phyloP scores from a whole-genome alignment of 2,329 filamentous ascomycete genomes.

The Aureobasidium sp. region DNA sequence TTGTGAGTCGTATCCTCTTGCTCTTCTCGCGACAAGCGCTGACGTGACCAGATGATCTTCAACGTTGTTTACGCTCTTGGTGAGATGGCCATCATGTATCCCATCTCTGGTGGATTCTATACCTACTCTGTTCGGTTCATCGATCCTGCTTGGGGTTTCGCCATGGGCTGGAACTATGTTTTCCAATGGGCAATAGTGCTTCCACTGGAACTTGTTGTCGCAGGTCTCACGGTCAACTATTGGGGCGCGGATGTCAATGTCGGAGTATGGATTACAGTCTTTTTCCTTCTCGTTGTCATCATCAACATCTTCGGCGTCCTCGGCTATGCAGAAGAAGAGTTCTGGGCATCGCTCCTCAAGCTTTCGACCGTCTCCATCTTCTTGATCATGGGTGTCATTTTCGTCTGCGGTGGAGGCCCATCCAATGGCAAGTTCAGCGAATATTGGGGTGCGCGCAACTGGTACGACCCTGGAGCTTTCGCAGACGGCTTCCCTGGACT shows the following conservation, averaged over 20 bases:
- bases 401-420: conserved; percentile 71
- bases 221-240: conserved; percentile 74
- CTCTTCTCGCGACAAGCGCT: neutral
- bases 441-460: conserved; percentile 54
- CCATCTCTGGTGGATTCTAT: conserved; percentile 85
- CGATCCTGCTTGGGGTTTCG: conserved; percentile 64
- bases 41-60: conserved; percentile 61
- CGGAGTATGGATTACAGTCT: conserved; percentile 75
- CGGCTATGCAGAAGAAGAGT: conserved; percentile 88
- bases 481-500: conserved; percentile 76
- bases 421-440: conserved; percentile 20
- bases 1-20: conserved; percentile 22
- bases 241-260: conserved; percentile 57
- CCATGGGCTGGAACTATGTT: conserved; percentile 54
- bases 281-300: conserved; percentile 65
- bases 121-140: conserved; percentile 91
- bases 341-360: conserved; percentile 80
- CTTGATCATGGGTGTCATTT: conserved; percentile 77
- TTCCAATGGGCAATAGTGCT: conserved; percentile 80
- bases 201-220: conserved; percentile 80
- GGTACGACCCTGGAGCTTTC: conserved; percentile 73
- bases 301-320: conserved; percentile 88
- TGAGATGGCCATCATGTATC: conserved; percentile 87
- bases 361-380: conserved; percentile 80
- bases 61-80: conserved; percentile 87